A percentile compares a stretch with the other conserved stretches of the same genome.
Evolutionary conservation across 805 yeast species (phyloP).

Genomic region (Suhomyces tanzawaensis): DNA sequence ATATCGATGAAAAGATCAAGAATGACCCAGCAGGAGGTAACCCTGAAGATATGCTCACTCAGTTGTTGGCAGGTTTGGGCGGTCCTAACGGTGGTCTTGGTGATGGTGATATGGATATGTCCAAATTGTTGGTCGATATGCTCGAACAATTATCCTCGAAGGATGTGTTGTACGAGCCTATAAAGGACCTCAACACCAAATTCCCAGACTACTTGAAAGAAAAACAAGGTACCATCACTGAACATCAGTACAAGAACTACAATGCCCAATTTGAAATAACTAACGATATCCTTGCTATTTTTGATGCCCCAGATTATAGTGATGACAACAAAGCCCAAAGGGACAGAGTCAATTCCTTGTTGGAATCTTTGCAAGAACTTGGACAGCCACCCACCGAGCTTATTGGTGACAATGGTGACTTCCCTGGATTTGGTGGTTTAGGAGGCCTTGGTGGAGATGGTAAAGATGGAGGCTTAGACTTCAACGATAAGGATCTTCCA

Average conservation of each 20-base stretch:
- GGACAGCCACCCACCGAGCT: conserved; percentile 82
- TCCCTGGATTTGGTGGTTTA: conserved; percentile 45
- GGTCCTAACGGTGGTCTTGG: conserved; percentile 30
- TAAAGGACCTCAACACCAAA: conserved; percentile 72
- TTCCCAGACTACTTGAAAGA: conserved; percentile 69
- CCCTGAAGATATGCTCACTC: conserved; percentile 57
- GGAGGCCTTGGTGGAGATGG: conserved; percentile 35
- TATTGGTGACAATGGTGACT: conserved; percentile 53
- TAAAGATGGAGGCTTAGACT: conserved; percentile 37
- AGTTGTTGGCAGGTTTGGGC: conserved; percentile 51
- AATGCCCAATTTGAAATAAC: conserved; percentile 62
- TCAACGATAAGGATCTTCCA: conserved; percentile 54
- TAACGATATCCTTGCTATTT: conserved; percentile 57
- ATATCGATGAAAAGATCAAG: conserved; percentile 59
- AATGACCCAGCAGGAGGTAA: conserved; percentile 40
- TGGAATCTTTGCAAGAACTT: conserved; percentile 68
- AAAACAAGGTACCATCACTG: conserved; percentile 43
- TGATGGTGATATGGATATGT: conserved; percentile 54
- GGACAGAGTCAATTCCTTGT: conserved; percentile 51
- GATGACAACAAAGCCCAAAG: conserved; percentile 47
- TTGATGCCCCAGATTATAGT: conserved; percentile 62
- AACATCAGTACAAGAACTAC: conserved; percentile 53
- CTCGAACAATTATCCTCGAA: conserved; percentile 80
- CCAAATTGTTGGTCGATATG: conserved; percentile 66
- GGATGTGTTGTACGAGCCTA: conserved; percentile 82